Evolutionary conservation across 2,329 filamentous ascomycete genomes (phyloP).

Genomic region (Fusarium ramigenum): DNA sequence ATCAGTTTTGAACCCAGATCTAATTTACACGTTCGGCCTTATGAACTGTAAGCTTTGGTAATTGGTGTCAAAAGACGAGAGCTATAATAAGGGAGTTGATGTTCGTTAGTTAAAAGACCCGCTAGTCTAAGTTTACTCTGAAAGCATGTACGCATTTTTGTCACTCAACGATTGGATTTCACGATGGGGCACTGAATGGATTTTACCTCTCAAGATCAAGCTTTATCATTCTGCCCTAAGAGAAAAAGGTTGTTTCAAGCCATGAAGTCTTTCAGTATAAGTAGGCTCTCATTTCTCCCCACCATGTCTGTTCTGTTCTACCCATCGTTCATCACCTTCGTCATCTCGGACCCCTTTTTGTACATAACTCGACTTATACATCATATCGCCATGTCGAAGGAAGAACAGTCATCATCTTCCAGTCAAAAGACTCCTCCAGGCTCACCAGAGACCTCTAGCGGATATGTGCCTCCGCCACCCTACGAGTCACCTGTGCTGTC

Average conservation of each 20-base stretch:
- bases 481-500: background rate
- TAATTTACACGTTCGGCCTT: background rate
- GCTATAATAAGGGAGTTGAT: too few species aligned
- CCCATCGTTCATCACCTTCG: background rate
- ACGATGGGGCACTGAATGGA: background rate
- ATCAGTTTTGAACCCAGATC: background rate
- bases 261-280: background rate
- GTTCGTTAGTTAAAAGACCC: background rate
- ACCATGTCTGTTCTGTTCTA: background rate
- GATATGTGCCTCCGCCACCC: background rate
- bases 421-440: background rate
- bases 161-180: background rate
- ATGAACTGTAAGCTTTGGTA: background rate
- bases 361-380: background rate
- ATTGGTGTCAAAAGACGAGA: background rate
- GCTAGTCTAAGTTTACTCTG: background rate
- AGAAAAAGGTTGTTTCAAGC: too few species aligned
- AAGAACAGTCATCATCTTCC: background rate
- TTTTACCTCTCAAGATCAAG: background rate
- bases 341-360: background rate
- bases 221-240: background rate
- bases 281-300: background rate
- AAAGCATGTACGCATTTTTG: background rate
- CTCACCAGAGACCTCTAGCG: background rate
- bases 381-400: background rate